Conservation (phyloP, 225 moss, liverwort and hornwort genomes). For the Marchantia polymorpha region DNA sequence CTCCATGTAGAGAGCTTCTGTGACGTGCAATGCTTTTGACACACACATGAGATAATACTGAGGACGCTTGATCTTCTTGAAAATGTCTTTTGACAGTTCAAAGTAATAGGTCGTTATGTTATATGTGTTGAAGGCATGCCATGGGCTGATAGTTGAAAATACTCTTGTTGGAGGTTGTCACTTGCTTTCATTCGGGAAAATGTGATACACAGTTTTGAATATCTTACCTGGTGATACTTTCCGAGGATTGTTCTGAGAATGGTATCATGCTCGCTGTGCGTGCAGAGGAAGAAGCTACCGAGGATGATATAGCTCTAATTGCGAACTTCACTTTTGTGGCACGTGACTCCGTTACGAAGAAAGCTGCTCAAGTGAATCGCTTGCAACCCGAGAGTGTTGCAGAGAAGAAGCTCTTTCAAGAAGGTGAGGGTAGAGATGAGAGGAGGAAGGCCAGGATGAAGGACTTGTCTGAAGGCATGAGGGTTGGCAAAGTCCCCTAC, state of each 20-base stretch:
- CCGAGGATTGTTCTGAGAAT: neutral
- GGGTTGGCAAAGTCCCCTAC: constrained; percentile 48
- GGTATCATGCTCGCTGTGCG: neutral
- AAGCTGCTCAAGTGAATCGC: constrained; percentile 68
- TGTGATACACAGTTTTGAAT: neutral
- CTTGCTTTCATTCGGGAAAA: neutral
- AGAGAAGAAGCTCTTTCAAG: constrained; percentile 61
- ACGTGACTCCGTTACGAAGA: constrained; percentile 67
- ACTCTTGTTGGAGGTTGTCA: neutral
- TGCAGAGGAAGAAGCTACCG: constrained; percentile 11
- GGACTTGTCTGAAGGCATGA: constrained; percentile 34
- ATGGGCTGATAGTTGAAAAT: neutral
- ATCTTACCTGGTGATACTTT: neutral
- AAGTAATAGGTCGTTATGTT: too few species aligned
- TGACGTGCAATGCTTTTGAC: too few species aligned
- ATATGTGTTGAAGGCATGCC: neutral
- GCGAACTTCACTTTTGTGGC: constrained; percentile 99
- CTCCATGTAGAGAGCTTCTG: too few species aligned
- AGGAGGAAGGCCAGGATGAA: constrained; percentile 55
- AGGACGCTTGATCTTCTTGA: too few species aligned
- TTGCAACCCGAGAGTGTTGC: constrained; percentile 61
- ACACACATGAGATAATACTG: too few species aligned
- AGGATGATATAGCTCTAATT: constrained; percentile 60
- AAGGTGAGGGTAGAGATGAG: constrained; percentile 60
- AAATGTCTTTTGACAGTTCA: too few species aligned